Base-by-base conservation (phyloP, 2,329 filamentous ascomycete genomes). In the Arthrobotrys entomopaga region DNA sequence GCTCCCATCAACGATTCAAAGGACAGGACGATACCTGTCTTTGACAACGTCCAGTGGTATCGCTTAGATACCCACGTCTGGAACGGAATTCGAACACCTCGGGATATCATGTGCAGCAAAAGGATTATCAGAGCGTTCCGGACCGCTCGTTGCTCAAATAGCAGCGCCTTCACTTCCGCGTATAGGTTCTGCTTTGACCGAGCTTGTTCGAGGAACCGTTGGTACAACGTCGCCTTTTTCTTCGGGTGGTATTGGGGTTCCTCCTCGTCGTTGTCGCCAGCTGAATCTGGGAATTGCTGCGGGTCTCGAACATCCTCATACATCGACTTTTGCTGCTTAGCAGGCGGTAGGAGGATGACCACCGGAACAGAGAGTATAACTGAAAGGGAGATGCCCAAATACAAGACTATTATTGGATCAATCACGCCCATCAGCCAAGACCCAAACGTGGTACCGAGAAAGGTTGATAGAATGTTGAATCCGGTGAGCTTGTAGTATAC, bases 41-140 rank as follows among this genome's bases (percentile, higher is more conserved):
- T 74, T 20, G 63, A 67, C 16, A 74, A 40, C 34, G 70, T 67
- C 70, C 70, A 74, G 3, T 50, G 46, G 26, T 74, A 74, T 19
- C 70, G 19, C 24, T 74, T 74, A 5, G 70, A 74, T 11, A 74
- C 70, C 70, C 70, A 74, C 38, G 70, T 74, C 22, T 67, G 70
- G 24, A 74, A 74, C n/a, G 70, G 70, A 34, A 74, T 67, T 42
- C 63, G 42, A 0, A 74, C 70, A 0, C 70, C 70, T 13, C 63
- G 20, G 8, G 70, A 60, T 5, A 74, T 57, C 56, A 74, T 67
- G 34, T 63, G 54, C 10, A 67, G 10, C 6, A 61, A 24, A 16
- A 74, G 50, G 34, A 66, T 74, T 6, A 67, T 43, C n/a, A 74
- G 58, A 19, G 70, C 56, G 24, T 74, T 74, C 24, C 70, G 38